Base-by-base conservation (phyloP, 2,329 filamentous ascomycete species). In the Monilinia laxa region DNA sequence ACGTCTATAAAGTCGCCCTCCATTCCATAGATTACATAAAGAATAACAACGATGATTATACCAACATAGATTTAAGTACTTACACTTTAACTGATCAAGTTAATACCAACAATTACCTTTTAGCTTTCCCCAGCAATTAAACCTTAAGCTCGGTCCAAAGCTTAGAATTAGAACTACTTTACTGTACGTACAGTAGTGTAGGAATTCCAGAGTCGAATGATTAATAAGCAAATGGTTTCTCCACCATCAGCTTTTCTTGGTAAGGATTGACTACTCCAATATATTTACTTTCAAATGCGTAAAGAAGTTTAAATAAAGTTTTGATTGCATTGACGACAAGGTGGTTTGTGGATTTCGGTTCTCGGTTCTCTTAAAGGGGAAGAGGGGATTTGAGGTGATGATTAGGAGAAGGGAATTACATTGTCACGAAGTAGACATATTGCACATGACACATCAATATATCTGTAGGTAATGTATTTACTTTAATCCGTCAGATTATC, bases 381-480 rank as follows among this genome's bases (percentile, higher is more conserved):
- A 49, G 20, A 49, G n/a, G 18, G 20, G 9, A 11, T 23, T 11
- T 10, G 47, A 49, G 20, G 4, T 49, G 47, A 42, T 1, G 47
- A 5, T 20, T 14, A 35, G 20, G 5, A 7, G 57, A 5, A 51
- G 10, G 0, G 35, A 60, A 14, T 60, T 45, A 51, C n/a, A 18
- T 18, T 25, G 23, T 52, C 23, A 52, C 49, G 5, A 7, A 49
- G 11, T 23, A 3, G 28, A 42, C 9, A 20, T 51, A 40, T 40
- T 38, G 4, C 28, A 23, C 11, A 40, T 40, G 9, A 40, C 12
- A 47, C 20, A 51, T 38, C 14, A 51, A 23, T 51, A 35, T 51
- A n/a, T 9, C 11, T 51, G 45, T 51, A 51, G 14, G 51, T n/a
- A 62, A 51, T 62, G 1, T 40, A 16, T 42, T 62, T 51, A 62